Conservation (phyloP, 2,329 filamentous ascomycete species). For the Emydomyces testavorans region DNA sequence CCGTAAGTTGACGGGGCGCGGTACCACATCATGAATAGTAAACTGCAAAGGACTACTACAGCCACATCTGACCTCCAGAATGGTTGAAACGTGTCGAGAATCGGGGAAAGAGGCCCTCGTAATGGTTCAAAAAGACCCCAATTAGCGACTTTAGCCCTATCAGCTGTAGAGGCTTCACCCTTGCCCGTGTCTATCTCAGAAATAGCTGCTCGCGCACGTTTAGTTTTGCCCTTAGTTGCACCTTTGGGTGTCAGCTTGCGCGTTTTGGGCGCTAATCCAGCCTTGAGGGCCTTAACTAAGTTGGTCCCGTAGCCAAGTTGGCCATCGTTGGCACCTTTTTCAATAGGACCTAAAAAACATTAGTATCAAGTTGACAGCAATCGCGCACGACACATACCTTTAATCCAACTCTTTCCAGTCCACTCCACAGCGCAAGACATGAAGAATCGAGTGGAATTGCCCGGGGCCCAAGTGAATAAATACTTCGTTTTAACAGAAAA, state of each 20-base stretch:
- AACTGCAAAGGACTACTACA: constrained; percentile 59
- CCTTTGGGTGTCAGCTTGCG: constrained; percentile 38
- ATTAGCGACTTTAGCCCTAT: constrained; percentile 35
- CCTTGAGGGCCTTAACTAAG: constrained; percentile 61
- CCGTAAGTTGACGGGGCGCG: constrained; percentile 34
- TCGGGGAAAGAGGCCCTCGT: constrained; percentile 55
- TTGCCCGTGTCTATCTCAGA: constrained; percentile 33
- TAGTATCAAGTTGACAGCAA: not conserved
- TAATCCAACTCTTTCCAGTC: constrained; percentile 96
- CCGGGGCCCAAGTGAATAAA: constrained; percentile 82
- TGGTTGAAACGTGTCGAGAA: constrained; percentile 57
- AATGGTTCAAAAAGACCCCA: constrained; percentile 81
- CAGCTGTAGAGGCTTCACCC: constrained; percentile 32
- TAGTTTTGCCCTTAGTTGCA: constrained; percentile 47
- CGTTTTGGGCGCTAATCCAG: constrained; percentile 55
- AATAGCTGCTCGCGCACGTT: constrained; percentile 46
- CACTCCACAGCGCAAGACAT: constrained; percentile 89
- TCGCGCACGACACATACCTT: constrained; percentile 48
- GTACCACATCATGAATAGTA: constrained; percentile 66
- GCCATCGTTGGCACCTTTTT: constrained; percentile 87
- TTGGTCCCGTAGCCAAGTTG: constrained; percentile 75
- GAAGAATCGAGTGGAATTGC: constrained; percentile 71
- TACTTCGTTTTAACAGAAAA: constrained; percentile 91
- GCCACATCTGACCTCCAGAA: constrained; percentile 66
- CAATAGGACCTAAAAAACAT: constrained; percentile 61